Percentiles rank a stretch among this genome's conserved stretches.
Conservation (phyloP, 2,329 filamentous ascomycete genomes). For the Podosphaera fusca region DNA sequence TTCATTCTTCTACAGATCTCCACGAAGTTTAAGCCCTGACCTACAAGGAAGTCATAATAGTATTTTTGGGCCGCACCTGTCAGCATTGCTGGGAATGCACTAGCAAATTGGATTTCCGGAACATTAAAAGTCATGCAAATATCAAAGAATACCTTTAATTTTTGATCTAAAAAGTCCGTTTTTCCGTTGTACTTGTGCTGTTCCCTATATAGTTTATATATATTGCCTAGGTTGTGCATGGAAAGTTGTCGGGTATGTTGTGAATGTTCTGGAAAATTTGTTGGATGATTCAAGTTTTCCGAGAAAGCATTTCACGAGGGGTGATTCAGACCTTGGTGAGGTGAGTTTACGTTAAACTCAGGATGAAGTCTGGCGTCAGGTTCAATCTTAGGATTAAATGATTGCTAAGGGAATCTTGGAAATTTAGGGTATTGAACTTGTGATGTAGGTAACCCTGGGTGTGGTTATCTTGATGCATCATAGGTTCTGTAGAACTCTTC, state of each 20-base stretch:
- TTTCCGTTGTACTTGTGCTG: neutral
- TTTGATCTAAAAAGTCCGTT: neutral
- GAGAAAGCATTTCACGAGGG: neutral
- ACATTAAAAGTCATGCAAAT: neutral
- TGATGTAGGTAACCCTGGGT: neutral
- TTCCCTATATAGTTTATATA: neutral
- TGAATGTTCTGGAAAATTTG: neutral
- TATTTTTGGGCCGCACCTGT: neutral
- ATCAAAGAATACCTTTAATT: neutral
- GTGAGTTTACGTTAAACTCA: neutral
- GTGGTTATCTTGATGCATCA: neutral
- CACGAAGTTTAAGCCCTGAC: neutral
- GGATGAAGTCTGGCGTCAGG: neutral
- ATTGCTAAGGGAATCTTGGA: neutral
- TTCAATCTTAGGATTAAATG: neutral
- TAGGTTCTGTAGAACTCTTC: too few relatives aligned
- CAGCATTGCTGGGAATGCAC: neutral
- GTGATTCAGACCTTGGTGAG: neutral
- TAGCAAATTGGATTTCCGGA: neutral
- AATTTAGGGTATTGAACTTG: neutral
- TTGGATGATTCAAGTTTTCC: neutral
- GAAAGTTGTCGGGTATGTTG: neutral
- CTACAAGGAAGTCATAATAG: neutral
- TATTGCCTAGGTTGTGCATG: neutral
- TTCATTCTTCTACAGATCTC: neutral